Percentiles rank a stretch among this genome's conserved stretches.
These are phyloP conservation scores for Acanthamoeba royreba DNA, from an alignment of 208 protist species.

Conservation along the genomic window DNA sequence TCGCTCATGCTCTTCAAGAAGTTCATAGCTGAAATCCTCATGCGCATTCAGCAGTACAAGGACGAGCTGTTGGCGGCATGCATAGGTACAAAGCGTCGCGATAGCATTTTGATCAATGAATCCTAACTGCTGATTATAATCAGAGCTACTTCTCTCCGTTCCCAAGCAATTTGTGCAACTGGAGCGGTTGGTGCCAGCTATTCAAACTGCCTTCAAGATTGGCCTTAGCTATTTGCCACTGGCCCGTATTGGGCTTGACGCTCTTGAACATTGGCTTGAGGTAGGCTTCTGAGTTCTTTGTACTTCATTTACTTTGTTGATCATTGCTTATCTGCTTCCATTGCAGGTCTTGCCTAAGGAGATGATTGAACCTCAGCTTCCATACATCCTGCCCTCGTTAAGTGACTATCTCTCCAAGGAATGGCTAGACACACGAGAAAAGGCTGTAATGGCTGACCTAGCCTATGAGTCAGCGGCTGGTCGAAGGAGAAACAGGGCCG, in stretches of 20 bases:
- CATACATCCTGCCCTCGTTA: constrained; percentile 55
- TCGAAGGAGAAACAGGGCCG: neutral
- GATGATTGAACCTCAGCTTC: constrained; percentile 43
- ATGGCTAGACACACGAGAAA: neutral
- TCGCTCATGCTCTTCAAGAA: constrained; percentile 45
- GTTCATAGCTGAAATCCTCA: constrained; percentile 33
- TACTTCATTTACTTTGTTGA: neutral
- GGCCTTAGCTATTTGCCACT: constrained; percentile 72
- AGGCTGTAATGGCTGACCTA: neutral
- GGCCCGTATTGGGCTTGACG: constrained; percentile 62
- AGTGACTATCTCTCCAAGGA: constrained; percentile 65
- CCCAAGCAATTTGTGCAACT: constrained; percentile 45
- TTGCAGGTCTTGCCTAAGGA: constrained; percentile 49
- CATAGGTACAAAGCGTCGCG: neutral
- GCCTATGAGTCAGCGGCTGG: constrained; percentile 21
- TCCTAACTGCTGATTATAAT: neutral
- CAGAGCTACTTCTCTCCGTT: constrained; percentile 35
- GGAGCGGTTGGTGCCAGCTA: constrained; percentile 43
- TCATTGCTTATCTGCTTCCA: neutral
- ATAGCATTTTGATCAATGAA: neutral
- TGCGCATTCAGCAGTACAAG: constrained; percentile 47
- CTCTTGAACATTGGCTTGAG: constrained; percentile 68
- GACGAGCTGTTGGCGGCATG: constrained; percentile 35
- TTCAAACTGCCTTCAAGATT: constrained; percentile 62
- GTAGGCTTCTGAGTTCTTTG: neutral